A percentile compares a stretch with the other conserved stretches of the same genome.
Conservation (phyloP, 768 basidiomycete genomes). For the Peribolospora kevripleyi region DNA sequence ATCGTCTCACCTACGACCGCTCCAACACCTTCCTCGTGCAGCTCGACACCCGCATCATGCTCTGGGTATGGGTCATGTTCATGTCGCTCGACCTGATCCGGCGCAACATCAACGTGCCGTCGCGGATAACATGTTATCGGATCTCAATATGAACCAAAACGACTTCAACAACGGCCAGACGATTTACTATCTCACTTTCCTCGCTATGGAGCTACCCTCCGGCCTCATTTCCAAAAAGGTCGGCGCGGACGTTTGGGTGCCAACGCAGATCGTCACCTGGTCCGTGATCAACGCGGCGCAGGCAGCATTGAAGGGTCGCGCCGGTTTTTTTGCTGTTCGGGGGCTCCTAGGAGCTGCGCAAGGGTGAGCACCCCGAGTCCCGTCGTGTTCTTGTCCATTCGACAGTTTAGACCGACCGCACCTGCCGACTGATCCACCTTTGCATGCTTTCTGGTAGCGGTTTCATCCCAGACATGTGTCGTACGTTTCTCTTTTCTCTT, state of each 20-base stretch:
- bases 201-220: constrained; percentile 15
- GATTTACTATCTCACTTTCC: constrained; percentile 8
- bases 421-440: too few relatives aligned
- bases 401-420: too few relatives aligned
- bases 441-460: too few relatives aligned
- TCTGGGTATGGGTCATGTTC: too few relatives aligned
- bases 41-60: too few relatives aligned
- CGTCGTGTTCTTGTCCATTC: too few relatives aligned
- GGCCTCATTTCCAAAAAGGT: constrained; percentile 16
- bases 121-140: constrained; percentile 17
- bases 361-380: too few relatives aligned
- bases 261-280: constrained; percentile 6
- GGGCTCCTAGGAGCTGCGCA: too few relatives aligned
- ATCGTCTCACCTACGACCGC: too few relatives aligned
- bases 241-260: constrained; percentile 18
- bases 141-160: constrained; percentile 15
- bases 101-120: constrained; percentile 14
- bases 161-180: constrained; percentile 20
- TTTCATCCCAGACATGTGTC: too few relatives aligned
- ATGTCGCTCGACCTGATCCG: constrained; percentile 17
- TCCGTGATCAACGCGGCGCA: constrained; percentile 12
- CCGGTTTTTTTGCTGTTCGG: constrained; percentile 14
- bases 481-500: too few relatives aligned
- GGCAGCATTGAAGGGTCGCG: constrained; percentile 13
- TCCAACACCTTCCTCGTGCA: too few relatives aligned